These are phyloP conservation scores for Entonaema liquescens DNA, from an alignment of 495 filamentous ascomycete species.

Conservation along the genomic window DNA sequence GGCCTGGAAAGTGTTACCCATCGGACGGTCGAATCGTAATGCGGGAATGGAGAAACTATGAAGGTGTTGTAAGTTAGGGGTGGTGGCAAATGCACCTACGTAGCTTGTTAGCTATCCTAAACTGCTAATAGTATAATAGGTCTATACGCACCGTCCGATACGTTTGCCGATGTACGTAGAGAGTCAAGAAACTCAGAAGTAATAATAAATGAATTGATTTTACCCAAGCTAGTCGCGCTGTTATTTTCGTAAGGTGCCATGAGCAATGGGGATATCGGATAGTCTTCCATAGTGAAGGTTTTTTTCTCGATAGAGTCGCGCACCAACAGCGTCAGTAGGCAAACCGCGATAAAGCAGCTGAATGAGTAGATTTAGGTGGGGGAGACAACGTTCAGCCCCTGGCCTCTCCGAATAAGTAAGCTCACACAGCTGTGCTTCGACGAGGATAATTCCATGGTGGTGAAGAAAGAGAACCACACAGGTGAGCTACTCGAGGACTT, in stretches of 20 bases:
- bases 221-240: background rate
- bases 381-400: background rate
- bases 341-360: slow-evolving; percentile 2
- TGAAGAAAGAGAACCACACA: background rate
- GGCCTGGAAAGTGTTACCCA: background rate
- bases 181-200: slow-evolving; percentile 25
- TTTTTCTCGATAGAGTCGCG: background rate
- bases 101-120: slow-evolving; percentile 9
- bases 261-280: background rate
- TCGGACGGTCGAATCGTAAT: slow-evolving; percentile 1
- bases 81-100: background rate
- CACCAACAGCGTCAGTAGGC: background rate
- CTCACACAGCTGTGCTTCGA: background rate
- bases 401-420: slow-evolving; percentile 5
- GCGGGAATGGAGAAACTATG: background rate
- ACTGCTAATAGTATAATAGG: background rate
- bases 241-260: background rate
- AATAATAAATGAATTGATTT: slow-evolving; percentile 10
- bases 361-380: background rate
- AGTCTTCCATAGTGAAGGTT: background rate
- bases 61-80: slow-evolving; percentile 1
- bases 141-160: slow-evolving; percentile 9
- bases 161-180: background rate
- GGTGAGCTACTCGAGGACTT: background rate
- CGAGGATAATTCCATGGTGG: slow-evolving; percentile 18